phyloP scores from a whole-genome alignment of 176 grass and related monocot genomes.

The Typha latifolia region DNA sequence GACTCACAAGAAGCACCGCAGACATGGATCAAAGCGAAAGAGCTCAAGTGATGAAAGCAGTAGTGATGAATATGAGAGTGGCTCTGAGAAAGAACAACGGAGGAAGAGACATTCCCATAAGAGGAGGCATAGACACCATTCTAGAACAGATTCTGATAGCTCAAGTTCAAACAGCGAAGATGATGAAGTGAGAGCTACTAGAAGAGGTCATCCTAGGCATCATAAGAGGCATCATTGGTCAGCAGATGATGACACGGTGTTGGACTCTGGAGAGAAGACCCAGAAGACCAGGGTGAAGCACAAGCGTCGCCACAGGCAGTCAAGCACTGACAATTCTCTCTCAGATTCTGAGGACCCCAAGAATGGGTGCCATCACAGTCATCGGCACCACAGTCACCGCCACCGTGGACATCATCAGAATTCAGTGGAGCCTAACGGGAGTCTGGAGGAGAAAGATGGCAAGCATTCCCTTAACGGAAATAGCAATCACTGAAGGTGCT shows the following conservation, averaged over 20 bases:
- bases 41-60: constrained; percentile 29
- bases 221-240: constrained; percentile 17
- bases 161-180: constrained; percentile 30
- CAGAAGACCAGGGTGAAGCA: constrained; percentile 10
- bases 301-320: constrained; percentile 14
- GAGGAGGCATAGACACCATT: constrained; percentile 34
- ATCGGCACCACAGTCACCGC: neutral
- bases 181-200: constrained; percentile 18
- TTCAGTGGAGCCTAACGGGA: constrained; percentile 21
- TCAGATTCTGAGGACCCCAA: constrained; percentile 27
- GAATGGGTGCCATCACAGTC: constrained; percentile 14
- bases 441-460: constrained; percentile 4
- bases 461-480: constrained; percentile 7
- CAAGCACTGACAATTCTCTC: constrained; percentile 26
- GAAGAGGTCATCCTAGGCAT: constrained; percentile 28
- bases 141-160: constrained; percentile 23
- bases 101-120: constrained; percentile 38
- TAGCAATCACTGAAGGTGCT: neutral
- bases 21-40: constrained; percentile 36
- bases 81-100: constrained; percentile 26
- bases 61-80: constrained; percentile 21
- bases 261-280: constrained; percentile 16
- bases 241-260: constrained; percentile 22
- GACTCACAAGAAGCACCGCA: constrained; percentile 45
- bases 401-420: constrained; percentile 3